Evolutionary conservation across 2,329 filamentous ascomycete genomes (phyloP), one percentile per base, ranked within the genome.

Genomic region (Cylindrodendrum hubeiense): DNA sequence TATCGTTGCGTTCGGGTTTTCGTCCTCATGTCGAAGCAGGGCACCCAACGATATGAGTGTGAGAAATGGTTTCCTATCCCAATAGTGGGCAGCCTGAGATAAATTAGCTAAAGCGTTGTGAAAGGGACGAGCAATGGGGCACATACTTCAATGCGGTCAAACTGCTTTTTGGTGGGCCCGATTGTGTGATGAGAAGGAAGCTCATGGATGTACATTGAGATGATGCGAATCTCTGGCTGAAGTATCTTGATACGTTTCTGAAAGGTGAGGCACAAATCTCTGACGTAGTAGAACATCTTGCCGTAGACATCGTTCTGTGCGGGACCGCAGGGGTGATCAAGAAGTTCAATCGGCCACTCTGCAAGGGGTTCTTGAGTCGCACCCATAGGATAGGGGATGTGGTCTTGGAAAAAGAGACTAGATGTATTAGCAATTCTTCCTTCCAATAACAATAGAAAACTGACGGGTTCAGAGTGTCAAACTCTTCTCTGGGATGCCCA

Each of bases 231-330:
- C 17, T 54, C 17, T 26, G 68, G 21, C 1, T 39, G 19, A 2
- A 67, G 26, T 1, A 22, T 56, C 30, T 26, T 44, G 4, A 60
- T 47, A 13, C 64, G 66, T 24, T 52, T 13, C 46, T 74, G 73
- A n/a, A 77, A 77, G 3, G 21, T 26, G 6, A 71, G 28, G 15
- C 71, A 63, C 34, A 71, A 15, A 22, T 68, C 46, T 17, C 71
- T 67, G 5, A 77, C 49, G n/a, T 72, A 76, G 58, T 68, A 73
- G 13, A 72, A 75, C 68, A 76, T 69, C 56, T 75, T 76, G 24
- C 75, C 75, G 53, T 76, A 77, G 5, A 72, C 65, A 49, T 77
- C 75, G 10, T 74, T 72, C 12, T 44, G 24, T 1, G 73, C 68
- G 19, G 63, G 60, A 12, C 65, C 62, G 13, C 37, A 60, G 0